Conservation (phyloP, 2,329 filamentous ascomycete genomes). For the Cladosporium sp. region DNA sequence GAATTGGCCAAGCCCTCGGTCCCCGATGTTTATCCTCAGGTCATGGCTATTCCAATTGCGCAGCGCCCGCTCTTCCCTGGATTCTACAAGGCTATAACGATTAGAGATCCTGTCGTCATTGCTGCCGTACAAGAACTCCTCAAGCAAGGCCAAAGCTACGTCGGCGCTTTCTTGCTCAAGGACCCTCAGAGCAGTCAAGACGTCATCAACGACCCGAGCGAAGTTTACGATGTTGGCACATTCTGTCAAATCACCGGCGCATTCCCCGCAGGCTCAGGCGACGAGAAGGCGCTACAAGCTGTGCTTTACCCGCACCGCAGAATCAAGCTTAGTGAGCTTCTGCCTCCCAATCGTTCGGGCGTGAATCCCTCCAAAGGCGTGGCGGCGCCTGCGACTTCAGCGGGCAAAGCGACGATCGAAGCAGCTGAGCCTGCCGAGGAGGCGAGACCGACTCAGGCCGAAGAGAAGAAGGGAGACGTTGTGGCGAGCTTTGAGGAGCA, state of each 20-base stretch:
- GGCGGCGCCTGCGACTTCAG: conserved; percentile 37
- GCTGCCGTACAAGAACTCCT: conserved; percentile 94
- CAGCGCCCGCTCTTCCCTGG: conserved; percentile 92
- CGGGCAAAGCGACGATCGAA: conserved; percentile 51
- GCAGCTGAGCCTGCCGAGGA: conserved; percentile 23
- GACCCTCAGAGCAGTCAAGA: conserved; percentile 93
- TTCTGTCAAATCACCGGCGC: conserved; percentile 98
- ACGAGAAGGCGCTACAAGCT: conserved; percentile 77
- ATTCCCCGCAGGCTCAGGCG: conserved; percentile 79
- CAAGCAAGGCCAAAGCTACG: conserved; percentile 94
- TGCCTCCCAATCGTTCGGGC: conserved; percentile 65
- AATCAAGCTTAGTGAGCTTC: conserved; percentile 82
- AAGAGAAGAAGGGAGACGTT: conserved; percentile 84
- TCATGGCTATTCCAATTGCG: conserved; percentile 94
- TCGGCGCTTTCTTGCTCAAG: conserved; percentile 95
- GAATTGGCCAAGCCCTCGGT: conserved; percentile 79
- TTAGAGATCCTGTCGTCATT: conserved; percentile 87
- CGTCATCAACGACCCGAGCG: conserved; percentile 82
- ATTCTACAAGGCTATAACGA: conserved; percentile 98
- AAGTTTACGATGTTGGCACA: conserved; percentile 93
- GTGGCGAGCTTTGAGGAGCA: conserved; percentile 95
- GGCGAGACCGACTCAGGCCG: conserved; percentile 48
- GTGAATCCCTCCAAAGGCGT: conserved; percentile 45
- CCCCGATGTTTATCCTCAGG: conserved; percentile 94
- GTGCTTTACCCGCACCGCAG: conserved; percentile 94